Base-by-base conservation (phyloP, 2,329 filamentous ascomycete genomes). In the Colletotrichum aenigma region DNA sequence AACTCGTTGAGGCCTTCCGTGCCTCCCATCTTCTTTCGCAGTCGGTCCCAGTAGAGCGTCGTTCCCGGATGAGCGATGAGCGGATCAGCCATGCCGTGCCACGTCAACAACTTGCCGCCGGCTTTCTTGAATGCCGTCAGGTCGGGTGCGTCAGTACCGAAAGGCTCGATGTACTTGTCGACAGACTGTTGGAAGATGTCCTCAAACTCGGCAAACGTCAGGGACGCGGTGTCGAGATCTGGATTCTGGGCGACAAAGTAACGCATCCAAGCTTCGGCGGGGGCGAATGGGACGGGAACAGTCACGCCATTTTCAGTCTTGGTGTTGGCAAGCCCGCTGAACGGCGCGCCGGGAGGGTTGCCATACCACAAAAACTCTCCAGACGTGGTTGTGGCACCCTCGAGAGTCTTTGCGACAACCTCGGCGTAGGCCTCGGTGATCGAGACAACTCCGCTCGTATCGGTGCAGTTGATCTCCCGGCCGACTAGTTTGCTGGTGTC, bases 51-150 rank as follows among this genome's bases (percentile, higher is more conserved):
- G 77, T 85, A 86, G 30, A 81, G 74, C 13, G 81, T 78, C 9
- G 83, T 82, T 2, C 80, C 81, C 24, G 79, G 75, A 7, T 83
- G 79, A 5, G 81, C 77, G 32, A 88, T 82, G 4, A 85, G 38
- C 3, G 81, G 82, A 77, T 88, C 86, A 12, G 82, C 82, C 55
- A 61, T 58, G 38, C 86, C 86, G 77, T 88, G 86, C 80, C 84
- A 88, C 52, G 85, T 80, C 30, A 88, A 30, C 15, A 88, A 71
- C 79, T 87, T 88, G 55, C 84, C 83, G 16, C 86, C 86, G 7
- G 79, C 78, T 4, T 77, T 76, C 58, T 77, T 78, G 77, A 84
- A 86, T 1, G 76, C 77, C 0, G 78, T 65, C 5, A 85, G 76
- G 48, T 81, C 81, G 65, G 82, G 79, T 60, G 81, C 78, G 38